phyloP scores from a whole-genome alignment of 208 protist species.

The Balamuthia mandrillaris region DNA sequence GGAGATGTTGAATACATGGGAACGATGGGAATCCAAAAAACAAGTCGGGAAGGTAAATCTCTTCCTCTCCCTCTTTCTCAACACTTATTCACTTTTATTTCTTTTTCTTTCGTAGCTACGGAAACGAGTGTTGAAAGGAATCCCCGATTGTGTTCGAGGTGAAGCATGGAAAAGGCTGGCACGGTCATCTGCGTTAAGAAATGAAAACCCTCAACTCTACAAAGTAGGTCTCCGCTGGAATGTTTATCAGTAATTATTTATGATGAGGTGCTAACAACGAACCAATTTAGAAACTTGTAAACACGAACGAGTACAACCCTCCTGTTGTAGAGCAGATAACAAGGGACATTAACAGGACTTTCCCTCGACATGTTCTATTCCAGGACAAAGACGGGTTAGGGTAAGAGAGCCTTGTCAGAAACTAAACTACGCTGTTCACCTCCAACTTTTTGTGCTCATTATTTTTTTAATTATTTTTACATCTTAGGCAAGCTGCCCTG shows the following conservation, averaged over 20 bases:
- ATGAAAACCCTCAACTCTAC: background rate
- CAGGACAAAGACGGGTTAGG: conserved; percentile 31
- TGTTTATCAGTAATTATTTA: background rate
- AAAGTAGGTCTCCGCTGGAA: background rate
- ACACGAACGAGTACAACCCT: too few relatives aligned
- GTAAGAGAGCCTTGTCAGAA: background rate
- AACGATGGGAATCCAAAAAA: background rate
- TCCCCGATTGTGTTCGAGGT: conserved; percentile 1
- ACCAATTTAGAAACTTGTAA: background rate
- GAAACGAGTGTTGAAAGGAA: background rate
- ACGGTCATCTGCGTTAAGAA: background rate
- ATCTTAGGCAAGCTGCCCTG: background rate
- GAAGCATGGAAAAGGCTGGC: background rate
- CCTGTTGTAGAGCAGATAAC: conserved; percentile 26
- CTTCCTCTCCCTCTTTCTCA: background rate
- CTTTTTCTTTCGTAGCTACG: background rate
- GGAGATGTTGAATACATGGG: background rate
- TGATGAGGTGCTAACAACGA: background rate
- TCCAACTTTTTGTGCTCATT: background rate
- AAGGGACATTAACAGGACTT: conserved; percentile 20
- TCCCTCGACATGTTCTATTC: conserved; percentile 21
- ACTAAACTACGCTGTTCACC: background rate
- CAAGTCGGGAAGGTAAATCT: too few relatives aligned
- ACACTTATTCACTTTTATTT: background rate
- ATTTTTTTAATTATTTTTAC: background rate